phyloP scores from a whole-genome alignment of 1,284 basidiomycete species.

The Singerocomus inundabilis region DNA sequence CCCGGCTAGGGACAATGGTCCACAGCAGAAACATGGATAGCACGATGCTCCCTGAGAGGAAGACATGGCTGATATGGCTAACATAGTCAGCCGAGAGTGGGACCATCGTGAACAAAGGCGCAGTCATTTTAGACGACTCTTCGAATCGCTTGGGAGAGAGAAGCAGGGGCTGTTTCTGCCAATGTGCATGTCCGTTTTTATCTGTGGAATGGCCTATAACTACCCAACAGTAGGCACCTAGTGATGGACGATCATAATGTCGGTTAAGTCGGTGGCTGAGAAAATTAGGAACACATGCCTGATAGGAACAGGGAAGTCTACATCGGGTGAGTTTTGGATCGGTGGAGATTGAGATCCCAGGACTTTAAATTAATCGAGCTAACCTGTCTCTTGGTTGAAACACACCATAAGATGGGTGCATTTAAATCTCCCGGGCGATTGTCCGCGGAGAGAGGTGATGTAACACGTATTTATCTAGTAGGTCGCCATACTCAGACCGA shows the following conservation, averaged over 20 bases:
- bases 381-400: background rate
- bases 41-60: background rate
- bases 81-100: background rate
- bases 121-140: constrained; percentile 1
- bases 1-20: background rate
- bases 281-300: background rate
- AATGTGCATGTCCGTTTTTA: constrained; percentile 2
- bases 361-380: constrained; percentile 3
- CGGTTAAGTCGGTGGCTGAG: constrained; percentile 1
- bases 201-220: background rate
- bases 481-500: too few species aligned
- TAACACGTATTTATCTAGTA: too few species aligned
- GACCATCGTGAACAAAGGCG: background rate
- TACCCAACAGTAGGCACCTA: too few species aligned
- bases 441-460: background rate
- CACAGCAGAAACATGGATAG: background rate
- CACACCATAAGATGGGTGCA: background rate
- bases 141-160: background rate
- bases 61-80: background rate
- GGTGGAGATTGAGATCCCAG: too few species aligned
- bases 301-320: background rate
- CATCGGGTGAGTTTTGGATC: background rate
- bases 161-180: background rate
- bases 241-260: background rate
- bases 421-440: background rate